Evolutionary conservation across 345 rosid genomes (phyloP).

Genomic region (Aquilaria sinensis): DNA sequence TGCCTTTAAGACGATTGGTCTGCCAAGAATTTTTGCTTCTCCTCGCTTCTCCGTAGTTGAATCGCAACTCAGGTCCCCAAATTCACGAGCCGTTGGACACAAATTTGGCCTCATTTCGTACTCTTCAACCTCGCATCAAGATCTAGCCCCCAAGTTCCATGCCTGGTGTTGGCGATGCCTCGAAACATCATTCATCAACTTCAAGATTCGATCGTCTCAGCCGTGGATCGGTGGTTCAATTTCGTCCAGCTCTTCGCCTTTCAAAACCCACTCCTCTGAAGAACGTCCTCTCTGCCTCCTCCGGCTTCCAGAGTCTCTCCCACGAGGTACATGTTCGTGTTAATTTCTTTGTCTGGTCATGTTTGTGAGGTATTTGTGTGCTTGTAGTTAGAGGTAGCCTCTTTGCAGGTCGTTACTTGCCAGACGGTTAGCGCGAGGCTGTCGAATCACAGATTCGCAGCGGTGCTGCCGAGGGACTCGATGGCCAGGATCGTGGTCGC

Average conservation of each 20-base stretch:
- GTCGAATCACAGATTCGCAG: slow-evolving; percentile 68
- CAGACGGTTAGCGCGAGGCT: slow-evolving; percentile 23
- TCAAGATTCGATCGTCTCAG: too few species aligned
- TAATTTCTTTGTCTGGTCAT: too few species aligned
- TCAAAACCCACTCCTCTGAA: too few species aligned
- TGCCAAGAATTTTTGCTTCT: slow-evolving; percentile 18
- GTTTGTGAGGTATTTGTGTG: too few species aligned
- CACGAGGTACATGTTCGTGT: too few species aligned
- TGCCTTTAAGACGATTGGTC: slow-evolving; percentile 23
- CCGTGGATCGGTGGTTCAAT: too few species aligned
- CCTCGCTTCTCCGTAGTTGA: slow-evolving; percentile 14
- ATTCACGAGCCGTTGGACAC: slow-evolving; percentile 13
- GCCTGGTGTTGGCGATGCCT: slow-evolving; percentile 22
- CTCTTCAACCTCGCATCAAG: slow-evolving; percentile 30
- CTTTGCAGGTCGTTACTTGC: slow-evolving; percentile 43
- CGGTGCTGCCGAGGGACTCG: slow-evolving; percentile 83
- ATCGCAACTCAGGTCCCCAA: background rate
- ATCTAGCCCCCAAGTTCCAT: slow-evolving; percentile 20
- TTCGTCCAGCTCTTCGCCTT: too few species aligned
- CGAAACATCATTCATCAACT: slow-evolving; percentile 33
- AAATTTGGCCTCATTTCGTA: slow-evolving; percentile 24
- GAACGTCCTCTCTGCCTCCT: too few species aligned
- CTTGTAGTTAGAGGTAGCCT: too few species aligned
- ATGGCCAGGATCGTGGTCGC: slow-evolving; percentile 85
- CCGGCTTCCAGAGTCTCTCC: too few species aligned